phyloP scores from a whole-genome alignment of 495 filamentous ascomycete genomes.

The Lasiosphaeria hispida region DNA sequence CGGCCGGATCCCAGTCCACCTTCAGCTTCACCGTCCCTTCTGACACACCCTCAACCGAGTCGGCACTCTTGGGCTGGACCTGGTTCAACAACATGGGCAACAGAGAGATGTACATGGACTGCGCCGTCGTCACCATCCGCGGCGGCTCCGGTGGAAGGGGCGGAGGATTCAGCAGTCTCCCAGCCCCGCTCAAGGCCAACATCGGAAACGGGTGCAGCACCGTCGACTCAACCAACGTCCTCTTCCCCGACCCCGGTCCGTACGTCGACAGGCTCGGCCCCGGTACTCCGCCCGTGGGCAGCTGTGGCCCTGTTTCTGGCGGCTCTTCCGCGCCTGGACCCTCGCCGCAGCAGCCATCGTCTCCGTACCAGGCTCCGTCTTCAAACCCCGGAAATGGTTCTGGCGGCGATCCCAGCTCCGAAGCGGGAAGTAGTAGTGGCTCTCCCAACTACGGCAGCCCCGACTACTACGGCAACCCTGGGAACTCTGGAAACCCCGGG shows the following conservation, averaged over 20 bases:
- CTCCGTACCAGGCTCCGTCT: too few species aligned
- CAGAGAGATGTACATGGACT: conserved; percentile 93
- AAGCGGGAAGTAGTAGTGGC: too few species aligned
- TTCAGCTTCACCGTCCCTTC: conserved; percentile 52
- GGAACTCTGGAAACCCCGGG: too few species aligned
- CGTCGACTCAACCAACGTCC: conserved; percentile 42
- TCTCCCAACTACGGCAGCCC: too few species aligned
- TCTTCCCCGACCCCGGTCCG: conserved; percentile 64
- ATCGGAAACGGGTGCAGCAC: conserved; percentile 46
- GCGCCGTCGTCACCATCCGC: conserved; percentile 58
- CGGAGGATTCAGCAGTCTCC: conserved; percentile 32
- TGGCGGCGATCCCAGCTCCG: too few species aligned
- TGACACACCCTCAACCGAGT: conserved; percentile 53
- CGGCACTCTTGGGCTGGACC: conserved; percentile 71
- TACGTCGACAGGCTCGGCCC: conserved; percentile 32
- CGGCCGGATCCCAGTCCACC: conserved; percentile 31
- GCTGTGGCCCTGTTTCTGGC: neutral
- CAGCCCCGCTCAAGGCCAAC: conserved; percentile 49
- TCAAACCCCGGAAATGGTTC: too few species aligned
- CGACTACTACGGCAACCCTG: too few species aligned
- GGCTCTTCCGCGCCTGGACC: too few species aligned
- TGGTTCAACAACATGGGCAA: conserved; percentile 89
- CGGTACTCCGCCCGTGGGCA: neutral
- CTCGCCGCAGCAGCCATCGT: too few species aligned
- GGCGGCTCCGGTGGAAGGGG: conserved; percentile 15